Evolutionary conservation across 140 eudicot species (phyloP), one percentile per base, ranked within the genome.

Genomic region (Ambrosia hybrid): DNA sequence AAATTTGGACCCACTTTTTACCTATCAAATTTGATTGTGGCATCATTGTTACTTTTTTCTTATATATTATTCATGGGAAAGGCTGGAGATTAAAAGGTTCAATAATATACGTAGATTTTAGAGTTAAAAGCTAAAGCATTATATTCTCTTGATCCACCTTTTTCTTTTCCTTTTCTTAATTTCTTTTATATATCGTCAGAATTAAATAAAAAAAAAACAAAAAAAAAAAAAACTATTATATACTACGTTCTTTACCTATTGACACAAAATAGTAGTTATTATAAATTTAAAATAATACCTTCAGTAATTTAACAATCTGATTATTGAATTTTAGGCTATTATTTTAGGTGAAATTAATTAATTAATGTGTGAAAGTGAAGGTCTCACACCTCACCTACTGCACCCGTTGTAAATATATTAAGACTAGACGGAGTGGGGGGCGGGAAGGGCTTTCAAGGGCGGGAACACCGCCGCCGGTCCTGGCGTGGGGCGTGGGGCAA

Each of bases 51-150:
- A 57, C 74, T 66, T 79, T 73, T 72, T 57, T 57, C 1, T 51
- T 57, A 8, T 58, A 57, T 49, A 57, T 15, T 76, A 36, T 51
- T 69, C 41, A 15, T 51, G 13, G 68, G 68, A 78, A 78, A 78
- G 55, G 68, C 75, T 68, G 73, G 33, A 73, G 43, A 73, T 66
- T 7, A 78, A 72, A 78, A 78, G 65, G 65, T 57, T 58, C 38
- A 0, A 41, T 41, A 41, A 41, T 6, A 41, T 34, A 48, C 72
- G 67, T 67, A 26, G 70, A 67, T 46, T 73, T 73, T 79, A 79
- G 83, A 65, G 72, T 78, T 57, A 46, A 73, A 79, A 79, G 83
- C 36, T 73, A 73, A 79, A 79, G 75, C 57, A 73, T 72, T 70
- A 2, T 57, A 57, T 79, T 66, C 83, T 78, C 57, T 48, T 51